Percentiles rank a stretch among this genome's conserved stretches.
phyloP scores from a whole-genome alignment of 2,329 filamentous ascomycete species.

The Aspergillus sp. region DNA sequence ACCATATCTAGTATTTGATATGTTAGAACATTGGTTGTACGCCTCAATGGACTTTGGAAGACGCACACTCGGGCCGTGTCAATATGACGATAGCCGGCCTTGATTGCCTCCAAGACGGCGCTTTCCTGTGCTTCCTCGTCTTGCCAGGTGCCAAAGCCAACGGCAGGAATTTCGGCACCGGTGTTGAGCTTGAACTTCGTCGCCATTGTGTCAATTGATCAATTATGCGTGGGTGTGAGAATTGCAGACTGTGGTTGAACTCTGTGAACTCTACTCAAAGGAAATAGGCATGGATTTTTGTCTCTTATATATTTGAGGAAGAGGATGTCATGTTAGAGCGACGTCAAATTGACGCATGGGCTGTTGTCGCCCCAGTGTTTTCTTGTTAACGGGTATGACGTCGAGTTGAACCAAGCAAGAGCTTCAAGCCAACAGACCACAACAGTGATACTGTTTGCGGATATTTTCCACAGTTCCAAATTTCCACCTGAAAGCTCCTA shows the following conservation, averaged over 20 bases:
- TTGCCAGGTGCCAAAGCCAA: constrained; percentile 57
- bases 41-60: background rate
- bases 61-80: constrained; percentile 48
- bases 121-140: constrained; percentile 49
- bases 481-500: too few species aligned
- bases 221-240: background rate
- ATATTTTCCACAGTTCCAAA: too few species aligned
- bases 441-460: too few species aligned
- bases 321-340: background rate
- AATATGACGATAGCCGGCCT: constrained; percentile 55
- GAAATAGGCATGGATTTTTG: background rate
- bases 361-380: background rate
- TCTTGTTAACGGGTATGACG: constrained; percentile 8
- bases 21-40: constrained; percentile 1
- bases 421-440: background rate
- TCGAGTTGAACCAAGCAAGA: constrained; percentile 4
- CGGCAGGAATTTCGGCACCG: constrained; percentile 45
- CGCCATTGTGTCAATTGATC: constrained; percentile 16
- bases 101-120: constrained; percentile 48
- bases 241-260: background rate
- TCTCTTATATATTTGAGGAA: background rate
- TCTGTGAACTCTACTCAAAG: background rate
- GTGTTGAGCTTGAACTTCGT: constrained; percentile 48
- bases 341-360: constrained; percentile 15
- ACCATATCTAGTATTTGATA: constrained; percentile 46